Base-by-base conservation (phyloP, 139 green algal species). In the Chlamydomonas incerta region DNA sequence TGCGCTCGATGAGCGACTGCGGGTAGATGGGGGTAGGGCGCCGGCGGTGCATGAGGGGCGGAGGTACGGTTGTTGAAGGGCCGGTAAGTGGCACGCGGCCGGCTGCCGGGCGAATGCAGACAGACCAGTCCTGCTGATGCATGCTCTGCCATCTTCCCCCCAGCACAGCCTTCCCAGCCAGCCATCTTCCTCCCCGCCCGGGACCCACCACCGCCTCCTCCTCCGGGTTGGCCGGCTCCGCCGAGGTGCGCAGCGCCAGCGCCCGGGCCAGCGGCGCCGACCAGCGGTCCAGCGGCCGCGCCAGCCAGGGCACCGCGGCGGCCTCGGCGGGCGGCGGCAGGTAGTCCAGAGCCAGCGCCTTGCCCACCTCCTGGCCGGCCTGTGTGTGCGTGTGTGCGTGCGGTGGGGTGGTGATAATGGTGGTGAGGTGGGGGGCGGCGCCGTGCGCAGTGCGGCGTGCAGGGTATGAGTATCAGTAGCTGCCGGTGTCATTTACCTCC, bases 311-410 rank as follows among this genome's bases (percentile, higher is more conserved):
- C 47, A 85, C 89, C 1, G 74, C 74, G 0, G 87, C 68, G 71
- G 87, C 47, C 74, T 90, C 90, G 17, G 87, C 85, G 3, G 87
- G 68, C 10, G 80, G 46, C 31, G 88, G 81, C 26, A 89, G 62
- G 77, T 95, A 95, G 87, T 95, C 89, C 31, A 95, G 88, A 3
- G 86, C 65, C 33, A 93, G 86, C 0, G 88, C 91, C 62, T 91
- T 87, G n/a, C 72, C 34, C 21, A 93, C 89, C 82, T 95, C 88
- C 46, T 90, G 87, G 47, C 72, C 76, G 29, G 92, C 92, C 90
- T 93, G 90, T 29, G 72, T 29, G 26, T 62, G 26, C 6, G 26
- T 21, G 71, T 21, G 71, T 24, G 71, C 21, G 26, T 15, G 62
- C 2, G 62, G 41, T 50, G 41, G 41, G 41, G 41, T 8, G 41